A percentile compares a stretch with the other conserved stretches of the same genome.
Conservation (phyloP, 805 yeast species). For the Jamesozyma rosinii region DNA sequence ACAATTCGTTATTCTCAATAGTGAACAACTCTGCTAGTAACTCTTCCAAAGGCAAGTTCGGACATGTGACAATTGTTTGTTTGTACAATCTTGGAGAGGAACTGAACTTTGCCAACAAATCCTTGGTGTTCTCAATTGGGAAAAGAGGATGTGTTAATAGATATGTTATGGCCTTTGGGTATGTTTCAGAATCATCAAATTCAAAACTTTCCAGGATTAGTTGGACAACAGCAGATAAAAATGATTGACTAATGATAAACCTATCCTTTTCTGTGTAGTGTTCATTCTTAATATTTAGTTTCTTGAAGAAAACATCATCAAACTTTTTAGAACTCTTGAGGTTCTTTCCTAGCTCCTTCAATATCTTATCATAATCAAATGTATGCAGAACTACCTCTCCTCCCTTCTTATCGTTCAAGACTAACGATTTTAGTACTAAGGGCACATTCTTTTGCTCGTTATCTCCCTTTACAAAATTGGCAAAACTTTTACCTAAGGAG, state of each 20-base stretch:
- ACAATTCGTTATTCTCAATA: slow-evolving; percentile 51
- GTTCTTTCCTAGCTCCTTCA: slow-evolving; percentile 18
- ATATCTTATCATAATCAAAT: slow-evolving; percentile 20
- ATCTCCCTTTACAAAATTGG: slow-evolving; percentile 3
- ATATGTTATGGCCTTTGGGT: slow-evolving; percentile 59
- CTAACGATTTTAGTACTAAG: slow-evolving; percentile 22
- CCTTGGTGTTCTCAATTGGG: slow-evolving; percentile 50
- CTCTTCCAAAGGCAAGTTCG: slow-evolving; percentile 55
- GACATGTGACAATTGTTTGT: slow-evolving; percentile 76
- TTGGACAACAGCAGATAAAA: slow-evolving; percentile 40
- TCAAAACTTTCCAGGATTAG: slow-evolving; percentile 32
- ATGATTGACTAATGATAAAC: slow-evolving; percentile 45
- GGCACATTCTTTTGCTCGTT: background rate
- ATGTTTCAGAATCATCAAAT: slow-evolving; percentile 10
- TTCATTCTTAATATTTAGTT: slow-evolving; percentile 32
- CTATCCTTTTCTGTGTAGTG: slow-evolving; percentile 61
- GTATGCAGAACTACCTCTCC: slow-evolving; percentile 4
- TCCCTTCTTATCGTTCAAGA: slow-evolving; percentile 9
- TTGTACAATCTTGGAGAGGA: slow-evolving; percentile 57
- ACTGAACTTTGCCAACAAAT: slow-evolving; percentile 45
- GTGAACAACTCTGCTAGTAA: slow-evolving; percentile 51
- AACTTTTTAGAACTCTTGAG: slow-evolving; percentile 20
- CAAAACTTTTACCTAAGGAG: slow-evolving; percentile 53
- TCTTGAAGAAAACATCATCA: slow-evolving; percentile 27
- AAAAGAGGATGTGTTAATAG: slow-evolving; percentile 81